These are phyloP conservation scores for Actinomucor elegans DNA, from an alignment of 371 early-diverging fungal genomes.

Conservation along the genomic window DNA sequence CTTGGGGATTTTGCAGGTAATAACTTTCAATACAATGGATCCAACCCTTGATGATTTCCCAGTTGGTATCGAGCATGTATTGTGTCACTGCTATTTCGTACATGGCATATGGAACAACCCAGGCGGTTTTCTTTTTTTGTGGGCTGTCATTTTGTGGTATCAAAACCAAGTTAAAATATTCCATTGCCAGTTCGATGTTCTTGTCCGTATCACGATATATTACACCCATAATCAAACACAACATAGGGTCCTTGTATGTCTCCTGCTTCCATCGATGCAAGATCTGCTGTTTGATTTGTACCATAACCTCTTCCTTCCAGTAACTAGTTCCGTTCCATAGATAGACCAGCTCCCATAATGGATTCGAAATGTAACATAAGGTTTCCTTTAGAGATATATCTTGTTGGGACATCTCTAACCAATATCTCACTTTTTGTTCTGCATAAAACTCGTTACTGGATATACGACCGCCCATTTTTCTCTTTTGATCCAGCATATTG, in stretches of 20 bases:
- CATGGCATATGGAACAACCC: constrained; percentile 26
- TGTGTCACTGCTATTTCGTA: constrained; percentile 26
- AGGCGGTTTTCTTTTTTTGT: background rate
- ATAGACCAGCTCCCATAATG: constrained; percentile 40
- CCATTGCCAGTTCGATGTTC: constrained; percentile 7
- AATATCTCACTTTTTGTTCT: constrained; percentile 18
- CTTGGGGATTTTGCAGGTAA: constrained; percentile 11
- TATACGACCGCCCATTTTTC: constrained; percentile 7
- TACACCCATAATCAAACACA: constrained; percentile 12
- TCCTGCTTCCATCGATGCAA: background rate
- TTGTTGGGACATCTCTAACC: constrained; percentile 10
- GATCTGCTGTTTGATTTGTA: background rate
- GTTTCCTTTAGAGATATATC: background rate
- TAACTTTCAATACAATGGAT: constrained; percentile 11
- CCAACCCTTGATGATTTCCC: constrained; percentile 1
- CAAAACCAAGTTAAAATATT: constrained; percentile 5
- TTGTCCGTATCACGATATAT: constrained; percentile 11
- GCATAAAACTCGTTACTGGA: constrained; percentile 26
- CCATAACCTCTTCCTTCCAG: background rate
- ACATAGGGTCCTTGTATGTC: background rate
- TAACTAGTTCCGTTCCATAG: constrained; percentile 27
- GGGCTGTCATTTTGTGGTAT: background rate
- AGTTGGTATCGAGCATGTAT: background rate
- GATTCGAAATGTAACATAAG: constrained; percentile 11
- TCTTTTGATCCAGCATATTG: constrained; percentile 13